Evolutionary conservation across 1,139 yeast species (phyloP).

Genomic region (Petasospora fabianii): DNA sequence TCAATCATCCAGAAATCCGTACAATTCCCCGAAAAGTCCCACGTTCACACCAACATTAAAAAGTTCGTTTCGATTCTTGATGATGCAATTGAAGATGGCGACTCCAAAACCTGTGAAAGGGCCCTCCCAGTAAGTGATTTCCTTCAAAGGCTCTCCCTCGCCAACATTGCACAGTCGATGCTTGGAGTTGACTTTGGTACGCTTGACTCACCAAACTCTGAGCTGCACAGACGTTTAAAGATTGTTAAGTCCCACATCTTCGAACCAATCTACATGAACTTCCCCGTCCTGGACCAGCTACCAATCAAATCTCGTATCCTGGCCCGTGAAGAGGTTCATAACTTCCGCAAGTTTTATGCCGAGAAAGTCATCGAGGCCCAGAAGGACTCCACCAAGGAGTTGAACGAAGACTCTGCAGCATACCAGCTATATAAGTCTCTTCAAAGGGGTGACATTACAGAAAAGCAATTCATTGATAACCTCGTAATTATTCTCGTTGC

Average conservation of each 20-base stretch:
- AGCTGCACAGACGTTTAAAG: slow-evolving; percentile 39
- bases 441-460: slow-evolving; percentile 35
- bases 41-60: slow-evolving; percentile 36
- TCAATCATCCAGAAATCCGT: slow-evolving; percentile 44
- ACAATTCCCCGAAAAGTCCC: slow-evolving; percentile 44
- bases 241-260: slow-evolving; percentile 52
- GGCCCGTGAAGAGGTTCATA: slow-evolving; percentile 42
- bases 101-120: slow-evolving; percentile 5
- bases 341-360: slow-evolving; percentile 39
- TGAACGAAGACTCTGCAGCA: slow-evolving; percentile 30
- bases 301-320: slow-evolving; percentile 47
- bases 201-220: slow-evolving; percentile 27
- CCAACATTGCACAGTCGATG: slow-evolving; percentile 48
- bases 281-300: slow-evolving; percentile 49
- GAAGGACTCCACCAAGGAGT: slow-evolving; percentile 20
- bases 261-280: slow-evolving; percentile 51
- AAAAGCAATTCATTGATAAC: slow-evolving; percentile 51
- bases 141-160: slow-evolving; percentile 46
- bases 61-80: slow-evolving; percentile 28
- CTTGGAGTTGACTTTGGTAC: slow-evolving; percentile 47
- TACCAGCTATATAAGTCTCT: slow-evolving; percentile 39
- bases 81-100: slow-evolving; percentile 18
- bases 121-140: slow-evolving; percentile 36
- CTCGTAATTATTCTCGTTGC: slow-evolving; percentile 56
- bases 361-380: slow-evolving; percentile 31